Base-by-base conservation (phyloP, 1,284 basidiomycete species). In the Coniophora puteana region DNA sequence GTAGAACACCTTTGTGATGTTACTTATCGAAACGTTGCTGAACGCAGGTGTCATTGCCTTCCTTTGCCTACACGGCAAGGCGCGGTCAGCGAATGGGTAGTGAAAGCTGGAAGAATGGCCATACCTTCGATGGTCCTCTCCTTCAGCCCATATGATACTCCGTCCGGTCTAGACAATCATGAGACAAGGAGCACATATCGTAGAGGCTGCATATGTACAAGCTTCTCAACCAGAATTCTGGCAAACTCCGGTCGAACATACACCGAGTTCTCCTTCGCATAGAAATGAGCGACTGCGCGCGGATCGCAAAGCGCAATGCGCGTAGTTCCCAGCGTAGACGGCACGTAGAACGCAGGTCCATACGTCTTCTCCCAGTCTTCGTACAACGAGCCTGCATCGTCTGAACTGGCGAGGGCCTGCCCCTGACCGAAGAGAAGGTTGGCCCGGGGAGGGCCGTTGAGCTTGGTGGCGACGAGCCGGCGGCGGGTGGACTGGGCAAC, bases 271-370 rank as follows among this genome's bases (percentile, higher is more conserved):
- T 80, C 76, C 44, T 62, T 68, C 1, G 69, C 59, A 50, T 76
- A 76, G 47, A 80, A 74, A 48, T 80, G 73, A 1, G 68, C 57
- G 22, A 74, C 63, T 0, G 78, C 78, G 51, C 72, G 76, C 1
- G 78, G 71, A 49, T 82, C 80, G 32, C 65, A 66, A n/a, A 83
- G 51, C 5, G 78, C 53, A 6, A 80, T 57, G 14, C 59, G 54
- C 4, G 51, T 59, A 0, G 57, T 53, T 3, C 76, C 76, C 7
- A 81, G 54, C 1, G 59, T 51, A 0, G 58, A 60, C 3, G 76
- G 72, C 11, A 77, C 48, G 34, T 59, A 51, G 51, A 62, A 80
- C 1, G 68, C 72, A 4, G 66, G 47, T 0, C 79, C 78, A 39
- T 77, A 77, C 41, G 72, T 49, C n/a, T 56, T 49, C 0, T 65